Conservation (phyloP, 2,329 filamentous ascomycete genomes). For the Mycosphaerella sp. region DNA sequence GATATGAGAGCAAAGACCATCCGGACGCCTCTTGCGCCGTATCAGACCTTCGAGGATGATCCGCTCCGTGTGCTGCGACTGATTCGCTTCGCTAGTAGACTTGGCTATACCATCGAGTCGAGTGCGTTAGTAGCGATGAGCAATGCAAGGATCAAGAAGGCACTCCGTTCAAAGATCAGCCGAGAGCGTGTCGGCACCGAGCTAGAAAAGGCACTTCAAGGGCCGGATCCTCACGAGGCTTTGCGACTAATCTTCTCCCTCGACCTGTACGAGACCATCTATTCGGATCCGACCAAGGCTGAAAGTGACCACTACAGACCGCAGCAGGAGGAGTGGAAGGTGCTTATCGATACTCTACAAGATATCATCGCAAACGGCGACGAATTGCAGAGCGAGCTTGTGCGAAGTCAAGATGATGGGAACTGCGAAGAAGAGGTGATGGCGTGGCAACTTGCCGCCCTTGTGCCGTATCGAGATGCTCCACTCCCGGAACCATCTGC, state of each 20-base stretch:
- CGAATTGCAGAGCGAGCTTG: constrained; percentile 37
- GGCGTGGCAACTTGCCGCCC: constrained; percentile 68
- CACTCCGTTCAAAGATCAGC: constrained; percentile 82
- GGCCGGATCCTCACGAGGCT: constrained; percentile 57
- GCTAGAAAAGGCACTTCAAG: constrained; percentile 83
- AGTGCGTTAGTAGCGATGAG: constrained; percentile 68
- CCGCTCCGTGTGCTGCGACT: constrained; percentile 80
- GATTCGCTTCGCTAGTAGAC: constrained; percentile 81
- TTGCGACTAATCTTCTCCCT: constrained; percentile 62
- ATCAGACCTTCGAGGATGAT: constrained; percentile 91
- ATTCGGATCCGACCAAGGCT: constrained; percentile 56
- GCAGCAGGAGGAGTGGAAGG: constrained; percentile 54
- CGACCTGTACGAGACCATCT: constrained; percentile 65
- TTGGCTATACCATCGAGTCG: constrained; percentile 71
- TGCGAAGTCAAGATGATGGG: constrained; percentile 47
- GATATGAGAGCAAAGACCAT: constrained; percentile 71
- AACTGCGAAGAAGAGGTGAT: constrained; percentile 56
- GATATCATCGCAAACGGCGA: constrained; percentile 40
- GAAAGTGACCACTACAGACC: constrained; percentile 49
- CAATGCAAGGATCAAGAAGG: constrained; percentile 67
- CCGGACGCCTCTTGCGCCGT: constrained; percentile 77
- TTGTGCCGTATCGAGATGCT: constrained; percentile 65
- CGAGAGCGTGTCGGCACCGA: constrained; percentile 83
- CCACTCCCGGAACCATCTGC: constrained; percentile 37
- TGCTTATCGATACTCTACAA: constrained; percentile 59